Conservation (phyloP, 2,329 filamentous ascomycete genomes). For the Paecilomyces formosus region DNA sequence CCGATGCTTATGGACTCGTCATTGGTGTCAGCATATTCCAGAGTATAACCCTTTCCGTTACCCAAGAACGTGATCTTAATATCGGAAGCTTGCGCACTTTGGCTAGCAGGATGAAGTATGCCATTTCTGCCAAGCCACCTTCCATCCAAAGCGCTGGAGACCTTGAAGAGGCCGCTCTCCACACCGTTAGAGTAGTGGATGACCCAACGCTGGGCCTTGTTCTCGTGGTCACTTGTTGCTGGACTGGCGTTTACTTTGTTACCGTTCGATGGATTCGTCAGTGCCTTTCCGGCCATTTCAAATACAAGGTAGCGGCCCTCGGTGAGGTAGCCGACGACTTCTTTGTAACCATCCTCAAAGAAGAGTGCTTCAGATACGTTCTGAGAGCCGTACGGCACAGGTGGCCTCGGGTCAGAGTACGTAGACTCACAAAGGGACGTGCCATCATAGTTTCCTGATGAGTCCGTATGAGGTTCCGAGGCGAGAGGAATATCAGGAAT, state of each 20-base stretch:
- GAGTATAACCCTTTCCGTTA: slow-evolving; percentile 25
- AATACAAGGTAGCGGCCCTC: slow-evolving; percentile 50
- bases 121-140: slow-evolving; percentile 25
- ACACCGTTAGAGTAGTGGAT: slow-evolving; percentile 33
- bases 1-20: slow-evolving; percentile 14
- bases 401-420: slow-evolving; percentile 30
- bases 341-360: slow-evolving; percentile 50
- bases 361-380: slow-evolving; percentile 24
- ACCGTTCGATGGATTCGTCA: slow-evolving; percentile 27
- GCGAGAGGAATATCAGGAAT: slow-evolving; percentile 42
- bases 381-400: slow-evolving; percentile 43
- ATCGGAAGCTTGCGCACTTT: slow-evolving; percentile 14
- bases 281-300: slow-evolving; percentile 38
- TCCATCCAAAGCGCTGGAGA: slow-evolving; percentile 36
- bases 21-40: slow-evolving; percentile 18
- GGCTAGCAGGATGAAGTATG: slow-evolving; percentile 11
- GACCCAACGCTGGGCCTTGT: slow-evolving; percentile 43
- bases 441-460: slow-evolving; percentile 39
- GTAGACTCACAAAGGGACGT: slow-evolving; percentile 37
- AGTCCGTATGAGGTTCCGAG: slow-evolving; percentile 35
- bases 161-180: slow-evolving; percentile 28
- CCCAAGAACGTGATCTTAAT: slow-evolving; percentile 27
- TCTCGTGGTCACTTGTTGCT: slow-evolving; percentile 30
- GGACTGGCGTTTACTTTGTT: slow-evolving; percentile 12
- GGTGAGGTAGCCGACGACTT: slow-evolving; percentile 44